phyloP scores from a whole-genome alignment of 805 yeast species.

The Lipomyces orientalis region DNA sequence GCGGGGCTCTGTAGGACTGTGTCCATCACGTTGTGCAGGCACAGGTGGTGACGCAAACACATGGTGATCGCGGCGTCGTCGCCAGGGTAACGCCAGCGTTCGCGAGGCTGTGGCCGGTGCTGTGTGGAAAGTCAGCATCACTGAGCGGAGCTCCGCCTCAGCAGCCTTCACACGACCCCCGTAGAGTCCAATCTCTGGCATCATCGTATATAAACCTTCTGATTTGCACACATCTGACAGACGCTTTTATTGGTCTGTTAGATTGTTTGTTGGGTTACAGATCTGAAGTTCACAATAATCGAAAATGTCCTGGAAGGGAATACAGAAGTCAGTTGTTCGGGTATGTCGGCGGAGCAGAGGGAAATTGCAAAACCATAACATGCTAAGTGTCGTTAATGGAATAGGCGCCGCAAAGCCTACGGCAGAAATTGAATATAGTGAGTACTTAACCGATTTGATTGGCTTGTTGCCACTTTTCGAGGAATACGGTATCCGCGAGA shows the following conservation, averaged over 20 bases:
- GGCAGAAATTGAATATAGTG: constrained; percentile 89
- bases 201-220: neutral
- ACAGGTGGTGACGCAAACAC: too few relatives aligned
- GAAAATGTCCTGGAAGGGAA: constrained; percentile 39
- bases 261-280: neutral
- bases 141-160: neutral
- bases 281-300: neutral
- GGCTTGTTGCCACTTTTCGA: neutral
- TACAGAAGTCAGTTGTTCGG: constrained; percentile 38
- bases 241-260: neutral
- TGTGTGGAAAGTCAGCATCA: neutral
- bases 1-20: neutral
- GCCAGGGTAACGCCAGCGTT: neutral
- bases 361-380: neutral
- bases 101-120: neutral
- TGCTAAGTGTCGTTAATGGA: neutral
- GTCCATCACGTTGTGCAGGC: too few relatives aligned
- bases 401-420: constrained; percentile 80
- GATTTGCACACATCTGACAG: neutral
- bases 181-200: neutral
- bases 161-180: neutral
- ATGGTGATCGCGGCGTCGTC: neutral
- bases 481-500: neutral
- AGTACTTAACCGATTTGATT: constrained; percentile 10
- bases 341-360: constrained; percentile 15